A percentile compares a stretch with the other conserved stretches of the same genome.
Evolutionary conservation across 2,329 filamentous ascomycete species (phyloP).

Genomic region (Rhynchosporium secalis): DNA sequence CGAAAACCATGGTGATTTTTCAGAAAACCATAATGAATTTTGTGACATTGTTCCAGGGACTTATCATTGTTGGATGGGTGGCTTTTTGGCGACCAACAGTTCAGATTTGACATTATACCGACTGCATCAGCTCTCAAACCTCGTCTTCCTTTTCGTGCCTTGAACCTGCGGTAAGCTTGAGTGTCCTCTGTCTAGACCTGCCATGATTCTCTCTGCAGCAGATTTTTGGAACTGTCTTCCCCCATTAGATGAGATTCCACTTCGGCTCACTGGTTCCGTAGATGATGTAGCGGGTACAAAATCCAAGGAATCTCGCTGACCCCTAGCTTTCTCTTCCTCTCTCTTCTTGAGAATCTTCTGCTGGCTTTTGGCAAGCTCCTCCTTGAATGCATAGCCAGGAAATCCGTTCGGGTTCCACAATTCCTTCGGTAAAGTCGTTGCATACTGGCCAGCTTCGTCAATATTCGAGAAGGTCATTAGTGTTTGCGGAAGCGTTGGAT

Average conservation of each 20-base stretch:
- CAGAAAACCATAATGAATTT: not conserved
- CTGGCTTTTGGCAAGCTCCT: slow-evolving; percentile 51
- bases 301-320: slow-evolving; percentile 37
- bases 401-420: slow-evolving; percentile 60
- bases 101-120: not conserved
- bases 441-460: slow-evolving; percentile 60
- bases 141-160: slow-evolving; percentile 39
- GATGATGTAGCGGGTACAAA: slow-evolving; percentile 38
- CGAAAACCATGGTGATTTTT: not conserved
- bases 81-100: not conserved
- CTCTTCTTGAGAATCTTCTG: slow-evolving; percentile 37
- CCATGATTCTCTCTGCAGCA: slow-evolving; percentile 41
- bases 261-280: slow-evolving; percentile 30
- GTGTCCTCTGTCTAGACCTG: slow-evolving; percentile 38
- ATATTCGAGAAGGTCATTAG: slow-evolving; percentile 68
- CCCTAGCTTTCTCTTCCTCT: slow-evolving; percentile 37
- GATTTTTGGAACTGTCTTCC: slow-evolving; percentile 33
- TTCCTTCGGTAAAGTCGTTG: slow-evolving; percentile 56
- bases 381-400: slow-evolving; percentile 55
- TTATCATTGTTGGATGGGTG: not conserved
- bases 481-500: slow-evolving; percentile 72
- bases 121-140: slow-evolving; percentile 39
- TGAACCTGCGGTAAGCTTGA: slow-evolving; percentile 38
- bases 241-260: slow-evolving; percentile 28
- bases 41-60: not conserved